These are phyloP conservation scores for Populus nigra DNA, from an alignment of 345 rosid genomes.

Conservation along the genomic window DNA sequence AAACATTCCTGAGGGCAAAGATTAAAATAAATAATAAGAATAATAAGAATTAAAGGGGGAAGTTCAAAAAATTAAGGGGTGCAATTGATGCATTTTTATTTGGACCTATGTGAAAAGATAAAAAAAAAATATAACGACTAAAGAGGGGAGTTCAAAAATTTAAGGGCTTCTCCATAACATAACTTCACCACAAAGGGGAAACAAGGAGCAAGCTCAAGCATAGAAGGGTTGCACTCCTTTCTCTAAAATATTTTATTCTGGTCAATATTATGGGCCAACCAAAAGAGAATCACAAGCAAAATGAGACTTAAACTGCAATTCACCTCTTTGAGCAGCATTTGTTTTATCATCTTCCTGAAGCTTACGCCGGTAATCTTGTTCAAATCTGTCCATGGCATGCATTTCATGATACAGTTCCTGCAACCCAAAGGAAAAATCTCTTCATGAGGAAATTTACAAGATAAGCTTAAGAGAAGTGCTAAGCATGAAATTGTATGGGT, in stretches of 20 bases:
- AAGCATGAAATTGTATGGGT: background rate
- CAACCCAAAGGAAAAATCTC: slow-evolving; percentile 5
- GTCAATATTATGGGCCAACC: background rate
- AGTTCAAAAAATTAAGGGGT: no score
- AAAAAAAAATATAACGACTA: no score
- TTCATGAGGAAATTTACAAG: background rate
- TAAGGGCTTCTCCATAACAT: no score
- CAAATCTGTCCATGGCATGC: slow-evolving; percentile 96
- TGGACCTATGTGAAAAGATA: no score
- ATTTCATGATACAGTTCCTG: slow-evolving; percentile 97
- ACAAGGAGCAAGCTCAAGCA: background rate
- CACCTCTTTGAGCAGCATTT: slow-evolving; percentile 75
- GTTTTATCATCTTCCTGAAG: slow-evolving; percentile 85
- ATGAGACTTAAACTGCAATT: background rate
- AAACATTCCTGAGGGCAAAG: background rate
- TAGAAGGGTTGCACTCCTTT: background rate
- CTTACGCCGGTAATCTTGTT: slow-evolving; percentile 94
- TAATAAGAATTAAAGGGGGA: no score
- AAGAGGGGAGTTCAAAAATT: no score
- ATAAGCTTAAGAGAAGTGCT: background rate
- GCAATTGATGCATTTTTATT: no score
- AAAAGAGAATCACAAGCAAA: background rate
- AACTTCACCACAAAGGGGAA: background rate
- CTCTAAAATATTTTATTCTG: background rate
- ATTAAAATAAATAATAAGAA: no score